A percentile compares a stretch with the other conserved stretches of the same genome.
Evolutionary conservation across 257 asterid species (phyloP).

Genomic region (Nicotiana benthamiana): DNA sequence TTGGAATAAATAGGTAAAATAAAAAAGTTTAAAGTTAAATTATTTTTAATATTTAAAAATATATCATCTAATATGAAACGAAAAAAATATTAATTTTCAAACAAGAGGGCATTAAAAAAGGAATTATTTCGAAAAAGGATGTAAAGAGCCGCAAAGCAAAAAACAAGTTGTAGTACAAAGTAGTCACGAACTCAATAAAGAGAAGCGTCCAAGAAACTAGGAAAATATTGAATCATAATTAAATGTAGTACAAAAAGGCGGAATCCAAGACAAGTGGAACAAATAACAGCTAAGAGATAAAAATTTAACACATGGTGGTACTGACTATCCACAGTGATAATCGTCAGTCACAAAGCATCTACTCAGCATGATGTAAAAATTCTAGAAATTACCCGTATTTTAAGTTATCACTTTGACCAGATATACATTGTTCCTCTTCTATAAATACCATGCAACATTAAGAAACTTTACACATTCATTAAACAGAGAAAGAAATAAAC

Average conservation of each 20-base stretch:
- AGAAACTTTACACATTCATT: neutral
- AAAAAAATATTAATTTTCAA: neutral
- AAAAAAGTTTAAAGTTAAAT: too few relatives aligned
- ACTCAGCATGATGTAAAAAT: constrained; percentile 2
- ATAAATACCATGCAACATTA: neutral
- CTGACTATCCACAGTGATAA: neutral
- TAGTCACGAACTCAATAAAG: neutral
- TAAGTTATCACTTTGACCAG: neutral
- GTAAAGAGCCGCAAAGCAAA: neutral
- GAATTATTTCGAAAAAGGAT: neutral
- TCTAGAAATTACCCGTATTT: neutral
- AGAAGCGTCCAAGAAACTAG: neutral
- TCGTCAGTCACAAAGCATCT: constrained; percentile 8
- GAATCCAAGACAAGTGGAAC: constrained; percentile 4
- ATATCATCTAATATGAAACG: too few relatives aligned
- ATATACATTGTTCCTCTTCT: neutral
- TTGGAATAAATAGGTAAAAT: too few relatives aligned
- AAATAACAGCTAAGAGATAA: constrained; percentile 1
- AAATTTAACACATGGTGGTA: constrained; percentile 1
- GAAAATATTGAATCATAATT: neutral
- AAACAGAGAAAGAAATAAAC: neutral
- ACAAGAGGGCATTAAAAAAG: neutral
- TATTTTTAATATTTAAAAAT: too few relatives aligned
- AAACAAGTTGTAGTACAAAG: neutral
- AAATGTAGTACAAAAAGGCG: neutral